Evolutionary conservation across 768 basidiomycete species (phyloP), one percentile per base, ranked within the genome.

Genomic region (Dacryopinax spathularia): DNA sequence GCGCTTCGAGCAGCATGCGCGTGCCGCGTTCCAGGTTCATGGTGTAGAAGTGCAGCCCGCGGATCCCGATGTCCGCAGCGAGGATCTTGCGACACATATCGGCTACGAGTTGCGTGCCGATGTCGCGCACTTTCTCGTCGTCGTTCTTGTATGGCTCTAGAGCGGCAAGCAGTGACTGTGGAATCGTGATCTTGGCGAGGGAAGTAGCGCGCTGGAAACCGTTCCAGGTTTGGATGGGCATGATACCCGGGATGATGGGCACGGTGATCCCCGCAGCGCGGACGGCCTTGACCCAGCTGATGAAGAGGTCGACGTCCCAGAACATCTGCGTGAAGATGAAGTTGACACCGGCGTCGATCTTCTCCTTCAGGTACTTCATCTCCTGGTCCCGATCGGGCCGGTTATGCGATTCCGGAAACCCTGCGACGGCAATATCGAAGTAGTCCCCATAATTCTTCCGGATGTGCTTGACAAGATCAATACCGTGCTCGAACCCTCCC

Each of bases 301-400:
- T 84, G 77, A 99, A 98, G 69, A 98, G 72, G 34, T 90, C 82
- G 59, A 87, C 85, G 69, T 96, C 94, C 76, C 94, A 96, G 77
- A 97, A 97, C 91, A 97, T 92, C 74, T 97, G 94, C 0, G 94
- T 96, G 78, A 97, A 96, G 75, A 97, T 96, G 76, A 95, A 90
- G 72, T 84, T 81, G 65, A 86, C 89, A 36, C 94, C 93, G 10
- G 85, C 88, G 67, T 95, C 92, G 64, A 94, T 76, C 75, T 97
- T 97, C 67, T 89, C 85, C 75, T 95, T 95, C 66, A 96, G 79
- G 73, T 81, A 94, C 64, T 80, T 75, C 75, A 96, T 85, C 74
- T 97, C 94, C 62, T 82, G 81, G 31, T 81, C 83, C 39, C 81
- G 82, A 69, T 92, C 86, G 1, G 89, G 84, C 25, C 91, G 81